Evolutionary conservation across 306 rosid genomes (phyloP).

Genomic region (cucumber (Cucumis sativus)): DNA sequence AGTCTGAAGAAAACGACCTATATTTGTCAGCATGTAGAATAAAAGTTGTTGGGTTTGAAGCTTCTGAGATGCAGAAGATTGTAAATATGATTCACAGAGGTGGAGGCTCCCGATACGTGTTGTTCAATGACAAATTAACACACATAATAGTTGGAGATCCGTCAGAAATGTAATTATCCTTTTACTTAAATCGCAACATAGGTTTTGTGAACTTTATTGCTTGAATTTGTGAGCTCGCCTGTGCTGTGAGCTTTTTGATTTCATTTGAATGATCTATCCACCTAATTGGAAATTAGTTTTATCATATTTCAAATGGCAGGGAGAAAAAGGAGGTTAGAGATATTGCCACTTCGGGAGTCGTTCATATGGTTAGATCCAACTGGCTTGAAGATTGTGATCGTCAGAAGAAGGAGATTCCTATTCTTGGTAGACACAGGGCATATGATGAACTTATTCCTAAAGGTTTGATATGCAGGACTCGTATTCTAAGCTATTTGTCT

Average conservation of each 20-base stretch:
- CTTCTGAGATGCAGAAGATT: slow-evolving; percentile 70
- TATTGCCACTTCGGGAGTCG: slow-evolving; percentile 65
- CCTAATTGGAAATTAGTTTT: neutral
- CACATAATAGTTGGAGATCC: slow-evolving; percentile 81
- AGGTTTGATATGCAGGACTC: no score
- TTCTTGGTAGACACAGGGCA: no score
- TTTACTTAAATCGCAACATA: neutral
- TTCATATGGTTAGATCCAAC: slow-evolving; percentile 52
- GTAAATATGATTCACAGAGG: slow-evolving; percentile 80
- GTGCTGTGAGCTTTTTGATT: neutral
- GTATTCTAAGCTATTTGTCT: no score
- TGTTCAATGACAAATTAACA: slow-evolving; percentile 57
- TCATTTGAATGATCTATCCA: neutral
- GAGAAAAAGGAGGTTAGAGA: slow-evolving; percentile 79
- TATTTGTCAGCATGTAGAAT: slow-evolving; percentile 87
- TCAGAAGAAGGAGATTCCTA: no score
- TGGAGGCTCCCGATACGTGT: slow-evolving; percentile 79
- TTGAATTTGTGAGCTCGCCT: neutral
- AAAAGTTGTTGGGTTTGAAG: slow-evolving; percentile 68
- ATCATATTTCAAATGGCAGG: slow-evolving; percentile 24
- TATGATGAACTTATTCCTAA: no score
- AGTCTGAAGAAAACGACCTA: slow-evolving; percentile 69
- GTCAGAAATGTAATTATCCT: slow-evolving; percentile 52
- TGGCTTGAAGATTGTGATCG: no score
- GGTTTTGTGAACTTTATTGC: neutral